Conservation (phyloP, 345 rosid genomes). For the Geranium brycei region DNA sequence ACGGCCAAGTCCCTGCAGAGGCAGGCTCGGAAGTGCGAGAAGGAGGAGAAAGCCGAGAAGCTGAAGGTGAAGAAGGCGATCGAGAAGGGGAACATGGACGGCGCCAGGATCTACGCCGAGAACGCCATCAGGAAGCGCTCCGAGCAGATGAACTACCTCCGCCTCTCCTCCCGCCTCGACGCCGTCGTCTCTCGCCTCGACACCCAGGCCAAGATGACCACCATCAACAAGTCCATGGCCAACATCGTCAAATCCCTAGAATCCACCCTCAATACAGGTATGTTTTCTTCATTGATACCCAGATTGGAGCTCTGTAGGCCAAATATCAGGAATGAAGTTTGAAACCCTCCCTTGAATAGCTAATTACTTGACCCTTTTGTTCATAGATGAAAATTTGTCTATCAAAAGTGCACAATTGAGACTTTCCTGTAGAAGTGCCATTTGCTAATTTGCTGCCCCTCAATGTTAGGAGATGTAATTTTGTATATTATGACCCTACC, state of each 20-base stretch:
- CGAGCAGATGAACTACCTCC: slow-evolving; percentile 97
- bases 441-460: too few species aligned
- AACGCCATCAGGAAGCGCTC: slow-evolving; percentile 90
- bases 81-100: slow-evolving; percentile 97
- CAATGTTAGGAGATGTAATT: too few species aligned
- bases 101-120: slow-evolving; percentile 95
- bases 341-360: too few species aligned
- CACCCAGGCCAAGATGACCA: slow-evolving; percentile 97
- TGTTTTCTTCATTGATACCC: slow-evolving; percentile 7
- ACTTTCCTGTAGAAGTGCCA: too few species aligned
- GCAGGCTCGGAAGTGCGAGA: slow-evolving; percentile 90
- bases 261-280: slow-evolving; percentile 75
- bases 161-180: slow-evolving; percentile 85
- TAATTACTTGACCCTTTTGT: too few species aligned
- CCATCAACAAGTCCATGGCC: slow-evolving; percentile 81
- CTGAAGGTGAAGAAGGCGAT: slow-evolving; percentile 94
- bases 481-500: too few species aligned
- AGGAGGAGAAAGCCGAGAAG: slow-evolving; percentile 92
- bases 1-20: slow-evolving; percentile 85
- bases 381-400: too few species aligned
- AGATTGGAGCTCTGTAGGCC: too few species aligned
- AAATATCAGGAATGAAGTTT: too few species aligned
- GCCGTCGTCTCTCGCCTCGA: slow-evolving; percentile 94
- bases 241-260: slow-evolving; percentile 94
- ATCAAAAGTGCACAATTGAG: too few species aligned